A percentile compares a stretch with the other conserved stretches of the same genome.
Evolutionary conservation across 768 basidiomycete species (phyloP).

Genomic region (Tylopilus plumbeoviolaceoides): DNA sequence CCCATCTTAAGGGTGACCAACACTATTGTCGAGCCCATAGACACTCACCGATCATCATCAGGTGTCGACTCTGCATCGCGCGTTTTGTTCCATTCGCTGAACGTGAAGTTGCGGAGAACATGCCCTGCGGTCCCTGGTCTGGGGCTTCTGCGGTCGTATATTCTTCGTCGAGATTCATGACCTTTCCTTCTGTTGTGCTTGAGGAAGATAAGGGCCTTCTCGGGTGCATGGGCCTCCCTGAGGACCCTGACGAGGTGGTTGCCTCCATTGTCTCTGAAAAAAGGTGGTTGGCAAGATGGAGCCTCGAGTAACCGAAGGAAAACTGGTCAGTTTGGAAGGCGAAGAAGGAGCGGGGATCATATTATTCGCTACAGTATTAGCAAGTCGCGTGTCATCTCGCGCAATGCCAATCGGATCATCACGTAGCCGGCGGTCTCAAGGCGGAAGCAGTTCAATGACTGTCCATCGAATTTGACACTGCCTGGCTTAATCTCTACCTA

Average conservation of each 20-base stretch:
- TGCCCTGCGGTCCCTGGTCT: not conserved
- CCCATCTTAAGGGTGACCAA: not conserved
- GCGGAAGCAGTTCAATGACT: not conserved
- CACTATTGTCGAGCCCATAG: not conserved
- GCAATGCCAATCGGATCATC: not conserved
- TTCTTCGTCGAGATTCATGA: conserved; percentile 2
- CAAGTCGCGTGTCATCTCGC: not conserved
- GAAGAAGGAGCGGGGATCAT: conserved; percentile 4
- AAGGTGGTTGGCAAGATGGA: not conserved
- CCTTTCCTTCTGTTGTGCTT: not conserved
- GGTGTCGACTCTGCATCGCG: conserved; percentile 38
- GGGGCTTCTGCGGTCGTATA: not conserved
- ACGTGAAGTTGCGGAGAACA: conserved; percentile 8
- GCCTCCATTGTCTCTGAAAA: not conserved
- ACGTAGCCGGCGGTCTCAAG: not conserved
- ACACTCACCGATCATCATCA: conserved; percentile 40
- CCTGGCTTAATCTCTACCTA: no score
- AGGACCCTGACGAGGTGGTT: not conserved
- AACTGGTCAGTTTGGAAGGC: not conserved
- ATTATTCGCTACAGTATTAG: not conserved
- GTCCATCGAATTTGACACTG: not conserved
- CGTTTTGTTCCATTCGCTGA: conserved; percentile 32
- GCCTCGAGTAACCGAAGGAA: not conserved
- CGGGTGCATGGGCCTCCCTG: not conserved
- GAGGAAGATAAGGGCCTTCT: conserved; percentile 1